Base-by-base conservation (phyloP, 495 filamentous ascomycete genomes). In the Podospora sp. region DNA sequence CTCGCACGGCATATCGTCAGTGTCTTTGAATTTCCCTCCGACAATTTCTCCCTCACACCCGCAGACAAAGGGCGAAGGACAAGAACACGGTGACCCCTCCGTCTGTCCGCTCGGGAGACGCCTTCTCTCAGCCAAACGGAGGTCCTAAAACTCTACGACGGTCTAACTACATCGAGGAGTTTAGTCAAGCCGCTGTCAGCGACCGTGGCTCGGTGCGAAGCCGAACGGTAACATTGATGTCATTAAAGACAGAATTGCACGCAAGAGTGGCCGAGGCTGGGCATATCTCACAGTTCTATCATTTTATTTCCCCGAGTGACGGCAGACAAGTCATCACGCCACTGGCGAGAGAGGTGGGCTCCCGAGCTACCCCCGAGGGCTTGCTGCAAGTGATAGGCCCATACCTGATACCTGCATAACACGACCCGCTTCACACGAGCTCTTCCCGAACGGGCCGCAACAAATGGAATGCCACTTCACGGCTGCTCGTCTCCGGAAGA, bases 401-500 rank as follows among this genome's bases (percentile, higher is more conserved):
- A 35, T 25, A 63, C 52, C 20, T 52, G 26, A 35, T 56, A 57
- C 16, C 29, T 65, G 63, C 63, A 65, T 57, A 65, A 40, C 24
- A 35, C 27, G 27, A 8, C 27, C 51, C 50, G 29, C 27, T n/a
- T 35, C 62, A 40, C 51, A 22, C 22, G 22, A 40, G 24, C 51
- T 53, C 35, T 26, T 65, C 56, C 63, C 63, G 63, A 65, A 65
- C 63, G 40, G 63, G 52, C 63, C 63, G 63, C 61, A 40, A 63
- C 61, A 63, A 63, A 53, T 63, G 26, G 46, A 66, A 71, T 71
- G 49, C 35, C 36, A 68, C 58, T 63, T 65, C 57, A 35, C 62
- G 62, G 62, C 60, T 69, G 63, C 62, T 67, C 66, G 63, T 71
- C 64, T 72, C 63, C 73, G 73, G 69, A 75, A 69, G 40, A 66